Base-by-base conservation (phyloP, 1,284 basidiomycete genomes). In the Salmacisia buchloeana region DNA sequence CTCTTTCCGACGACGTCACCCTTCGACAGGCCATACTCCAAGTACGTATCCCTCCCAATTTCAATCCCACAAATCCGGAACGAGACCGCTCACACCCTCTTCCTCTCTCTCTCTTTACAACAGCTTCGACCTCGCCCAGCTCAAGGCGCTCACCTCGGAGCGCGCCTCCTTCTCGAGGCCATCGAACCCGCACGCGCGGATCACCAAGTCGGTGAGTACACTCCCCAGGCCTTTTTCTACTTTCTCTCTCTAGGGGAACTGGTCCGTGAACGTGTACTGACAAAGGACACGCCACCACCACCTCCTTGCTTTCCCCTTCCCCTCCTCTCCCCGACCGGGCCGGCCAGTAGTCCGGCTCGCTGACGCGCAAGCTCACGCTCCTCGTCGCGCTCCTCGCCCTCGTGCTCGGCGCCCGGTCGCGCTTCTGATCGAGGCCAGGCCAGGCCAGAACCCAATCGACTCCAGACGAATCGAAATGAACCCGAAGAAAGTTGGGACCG, bases 161-260 rank as follows among this genome's bases (percentile, higher is more conserved):
- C 49, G 41, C 35, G 34, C 69, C 46, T 43, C 59, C 38, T 77
- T 78, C 59, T 54, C 61, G 45, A 62, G 72, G 23, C 76, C 77
- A 0, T 59, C 52, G 36, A 70, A 78, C 65, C 75, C 76, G 25
- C 72, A 74, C 59, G 49, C 60, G 23, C 72, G 68, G 27, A 41
- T 58, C 5, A 49, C 60, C 41, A 63, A 68, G 56, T 62, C 49
- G 21, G 49, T 54, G 49, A 54, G 49, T 54, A 54, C 4, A 27
- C 15, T 13, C 3, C 49, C 15, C 2, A 29, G 29, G 29, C 23
- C 13, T 25, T 15, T 65, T 60, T 27, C 46, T 61, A 6, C 60
- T 38, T 6, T 29, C 29, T 9, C 60, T 27, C n/a, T 31, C 25
- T 23, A 52, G 3, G 27, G 35, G 21, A 58, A 7, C 18, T 35